These are phyloP conservation scores for Neofusicoccum umdonicola DNA, from an alignment of 2,329 filamentous ascomycete species.

Conservation along the genomic window DNA sequence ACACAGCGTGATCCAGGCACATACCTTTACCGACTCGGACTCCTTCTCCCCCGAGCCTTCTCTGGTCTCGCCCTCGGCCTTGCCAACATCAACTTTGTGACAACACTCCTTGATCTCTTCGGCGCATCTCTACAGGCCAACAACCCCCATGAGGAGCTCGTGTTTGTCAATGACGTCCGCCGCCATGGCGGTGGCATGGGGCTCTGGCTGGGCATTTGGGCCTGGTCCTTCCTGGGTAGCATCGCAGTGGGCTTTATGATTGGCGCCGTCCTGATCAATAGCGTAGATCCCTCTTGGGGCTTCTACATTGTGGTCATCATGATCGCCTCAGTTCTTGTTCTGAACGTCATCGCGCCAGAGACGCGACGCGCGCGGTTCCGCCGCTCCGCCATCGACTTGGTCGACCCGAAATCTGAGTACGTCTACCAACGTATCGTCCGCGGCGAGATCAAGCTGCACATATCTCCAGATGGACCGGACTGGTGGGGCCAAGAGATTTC, in stretches of 20 bases:
- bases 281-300: conserved; percentile 66
- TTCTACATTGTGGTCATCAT: conserved; percentile 72
- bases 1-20: conserved; percentile 48
- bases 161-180: conserved; percentile 65
- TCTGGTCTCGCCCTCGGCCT: conserved; percentile 72
- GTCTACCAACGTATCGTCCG: conserved; percentile 50
- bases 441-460: conserved; percentile 75
- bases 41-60: conserved; percentile 62
- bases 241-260: conserved; percentile 69
- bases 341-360: conserved; percentile 72
- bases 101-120: conserved; percentile 70
- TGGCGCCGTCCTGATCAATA: conserved; percentile 67
- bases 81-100: conserved; percentile 73
- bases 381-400: conserved; percentile 57
- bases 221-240: conserved; percentile 71
- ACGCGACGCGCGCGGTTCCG: conserved; percentile 68
- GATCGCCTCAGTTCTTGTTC: conserved; percentile 61
- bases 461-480: conserved; percentile 66
- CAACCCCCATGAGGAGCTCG: conserved; percentile 70
- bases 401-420: conserved; percentile 50
- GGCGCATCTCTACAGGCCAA: conserved; percentile 72
- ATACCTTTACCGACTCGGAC: conserved; percentile 53
- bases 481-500: conserved; percentile 78
- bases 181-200: conserved; percentile 76
- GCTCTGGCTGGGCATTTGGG: conserved; percentile 76